These are phyloP conservation scores for Salvia rosmarinus DNA, from an alignment of 257 asterid genomes.

Conservation along the genomic window DNA sequence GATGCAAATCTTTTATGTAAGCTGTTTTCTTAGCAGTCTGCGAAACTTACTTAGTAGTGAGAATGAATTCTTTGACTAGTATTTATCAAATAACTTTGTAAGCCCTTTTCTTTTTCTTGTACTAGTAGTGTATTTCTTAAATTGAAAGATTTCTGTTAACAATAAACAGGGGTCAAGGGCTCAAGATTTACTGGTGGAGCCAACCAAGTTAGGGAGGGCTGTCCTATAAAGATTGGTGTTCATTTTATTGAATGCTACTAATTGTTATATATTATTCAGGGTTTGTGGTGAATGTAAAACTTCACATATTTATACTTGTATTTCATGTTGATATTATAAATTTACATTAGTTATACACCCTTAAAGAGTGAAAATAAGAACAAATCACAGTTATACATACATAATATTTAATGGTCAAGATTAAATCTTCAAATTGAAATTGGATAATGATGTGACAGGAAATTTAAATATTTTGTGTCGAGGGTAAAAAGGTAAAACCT, in stretches of 20 bases:
- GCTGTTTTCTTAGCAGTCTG: neutral
- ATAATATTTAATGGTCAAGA: no score
- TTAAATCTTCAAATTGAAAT: no score
- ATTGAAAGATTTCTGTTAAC: constrained; percentile 5
- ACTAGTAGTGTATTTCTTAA: neutral
- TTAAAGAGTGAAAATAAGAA: no score
- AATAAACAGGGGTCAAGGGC: constrained; percentile 16
- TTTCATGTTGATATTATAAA: neutral
- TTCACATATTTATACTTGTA: neutral
- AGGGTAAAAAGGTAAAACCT: no score
- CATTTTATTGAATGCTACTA: constrained; percentile 18
- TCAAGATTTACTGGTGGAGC: constrained; percentile 31
- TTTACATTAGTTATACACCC: no score
- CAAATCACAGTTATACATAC: no score
- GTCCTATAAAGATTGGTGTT: constrained; percentile 23
- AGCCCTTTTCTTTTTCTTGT: neutral
- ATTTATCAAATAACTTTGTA: neutral
- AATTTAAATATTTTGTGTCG: no score
- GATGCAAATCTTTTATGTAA: neutral
- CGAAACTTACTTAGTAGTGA: neutral
- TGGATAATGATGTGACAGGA: no score
- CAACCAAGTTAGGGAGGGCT: constrained; percentile 19
- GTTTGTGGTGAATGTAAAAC: constrained; percentile 22
- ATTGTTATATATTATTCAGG: constrained; percentile 11
- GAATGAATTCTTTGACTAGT: constrained; percentile 5